phyloP scores from a whole-genome alignment of 2,329 filamentous ascomycete genomes.

The Pyrenochaeta sp. region DNA sequence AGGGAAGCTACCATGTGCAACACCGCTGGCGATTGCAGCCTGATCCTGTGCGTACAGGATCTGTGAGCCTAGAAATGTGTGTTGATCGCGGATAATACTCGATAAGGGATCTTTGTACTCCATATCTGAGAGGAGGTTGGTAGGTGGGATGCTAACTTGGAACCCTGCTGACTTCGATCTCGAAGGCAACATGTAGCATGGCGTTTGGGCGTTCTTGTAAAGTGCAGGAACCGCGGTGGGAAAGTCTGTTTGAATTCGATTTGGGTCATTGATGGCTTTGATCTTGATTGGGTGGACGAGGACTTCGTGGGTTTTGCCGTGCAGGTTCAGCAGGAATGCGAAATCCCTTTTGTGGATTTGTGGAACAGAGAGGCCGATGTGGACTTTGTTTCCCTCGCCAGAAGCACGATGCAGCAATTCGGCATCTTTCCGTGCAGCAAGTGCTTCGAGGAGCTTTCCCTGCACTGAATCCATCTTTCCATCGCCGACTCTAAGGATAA shows the following conservation, averaged over 20 bases:
- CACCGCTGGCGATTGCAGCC: constrained; percentile 28
- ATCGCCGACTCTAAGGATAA: constrained; percentile 23
- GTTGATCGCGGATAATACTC: constrained; percentile 19
- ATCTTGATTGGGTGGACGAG: constrained; percentile 26
- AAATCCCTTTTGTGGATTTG: constrained; percentile 35
- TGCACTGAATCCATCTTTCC: constrained; percentile 17
- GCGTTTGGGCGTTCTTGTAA: constrained; percentile 4
- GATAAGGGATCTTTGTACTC: constrained; percentile 33
- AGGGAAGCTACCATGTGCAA: constrained; percentile 28
- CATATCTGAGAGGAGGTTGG: constrained; percentile 27
- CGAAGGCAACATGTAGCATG: constrained; percentile 29
- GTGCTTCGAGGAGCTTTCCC: constrained; percentile 23
- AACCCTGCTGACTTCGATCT: constrained; percentile 25
- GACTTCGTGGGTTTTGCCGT: constrained; percentile 27
- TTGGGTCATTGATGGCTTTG: constrained; percentile 17
- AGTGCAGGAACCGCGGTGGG: constrained; percentile 19
- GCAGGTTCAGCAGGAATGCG: constrained; percentile 28
- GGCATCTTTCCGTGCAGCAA: constrained; percentile 33
- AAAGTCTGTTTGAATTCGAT: constrained; percentile 19
- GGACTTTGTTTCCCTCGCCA: constrained; percentile 15
- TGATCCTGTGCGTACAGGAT: constrained; percentile 34
- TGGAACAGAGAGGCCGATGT: constrained; percentile 36
- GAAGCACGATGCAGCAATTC: constrained; percentile 31
- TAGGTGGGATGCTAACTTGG: constrained; percentile 24
- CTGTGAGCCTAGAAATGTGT: constrained; percentile 24